Base-by-base conservation (phyloP, 805 yeast species). In the Candida dajiaensis region DNA sequence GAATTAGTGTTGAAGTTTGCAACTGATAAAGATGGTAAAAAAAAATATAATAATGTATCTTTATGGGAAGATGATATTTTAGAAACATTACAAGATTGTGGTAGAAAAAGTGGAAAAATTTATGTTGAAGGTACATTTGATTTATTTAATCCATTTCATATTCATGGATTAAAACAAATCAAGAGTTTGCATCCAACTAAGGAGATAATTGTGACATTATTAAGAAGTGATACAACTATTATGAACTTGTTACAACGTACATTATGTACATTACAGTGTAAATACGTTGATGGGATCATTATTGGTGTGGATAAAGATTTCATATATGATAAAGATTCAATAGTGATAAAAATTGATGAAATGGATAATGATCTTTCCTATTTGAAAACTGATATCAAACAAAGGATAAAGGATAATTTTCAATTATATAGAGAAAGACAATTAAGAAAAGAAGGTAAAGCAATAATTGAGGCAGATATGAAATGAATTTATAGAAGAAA, bases 61-160 rank as follows among this genome's bases (percentile, higher is more conserved):
- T 61, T 73, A 3, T 61, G 70, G 53, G 53, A 71, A 2, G 15
- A 26, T 13, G 63, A 59, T 3, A 68, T 65, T 47, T 54, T 31
- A 51, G 52, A 1, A 42, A 53, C 29, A 42, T 65, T 8, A 42
- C 29, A 50, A 46, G 43, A 50, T 57, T 33, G 47, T 42, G 47
- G 52, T 55, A 20, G 42, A 39, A 5, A 33, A 53, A 40, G 50
- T 44, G 50, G 43, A 53, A 33, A 42, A 73, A 13, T 70, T 70
- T 88, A 85, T 58, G 74, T 88, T 16, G 85, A 80, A 53, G 98
- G 97, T 12, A 85, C 85, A 1, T 94, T 90, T 68, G 99, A 94
- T 64, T 72, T 94, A 45, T 90, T 94, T 68, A 89, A 89, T 63
- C 89, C 96, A 19, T 97, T 96, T 19, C 97, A 94, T 63, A 87